phyloP scores from a whole-genome alignment of 2,329 filamentous ascomycete genomes.

The Fusarium falciforme region DNA sequence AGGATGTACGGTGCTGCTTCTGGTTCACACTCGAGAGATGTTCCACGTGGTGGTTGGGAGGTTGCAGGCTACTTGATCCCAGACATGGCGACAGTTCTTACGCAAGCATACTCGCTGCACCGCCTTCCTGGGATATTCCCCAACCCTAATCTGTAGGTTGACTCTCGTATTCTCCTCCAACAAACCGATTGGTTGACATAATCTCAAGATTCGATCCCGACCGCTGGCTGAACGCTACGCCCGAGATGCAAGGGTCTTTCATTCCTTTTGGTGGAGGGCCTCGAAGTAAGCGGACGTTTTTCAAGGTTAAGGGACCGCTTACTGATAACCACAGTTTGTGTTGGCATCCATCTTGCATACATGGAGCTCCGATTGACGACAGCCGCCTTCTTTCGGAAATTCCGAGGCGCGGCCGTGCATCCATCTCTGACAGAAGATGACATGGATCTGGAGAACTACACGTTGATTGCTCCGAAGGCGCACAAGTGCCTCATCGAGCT shows the following conservation, averaged over 20 bases:
- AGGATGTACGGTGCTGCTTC: slow-evolving; percentile 17
- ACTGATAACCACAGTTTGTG: neutral
- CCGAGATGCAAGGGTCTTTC: neutral
- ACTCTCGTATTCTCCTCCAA: neutral
- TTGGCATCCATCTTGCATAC: slow-evolving; percentile 1
- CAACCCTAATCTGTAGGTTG: neutral
- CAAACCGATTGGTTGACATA: neutral
- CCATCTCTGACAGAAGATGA: neutral
- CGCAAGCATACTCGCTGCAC: slow-evolving; percentile 4
- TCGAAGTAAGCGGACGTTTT: neutral
- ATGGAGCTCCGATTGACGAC: slow-evolving; percentile 5
- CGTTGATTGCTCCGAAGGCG: neutral
- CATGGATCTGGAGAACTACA: slow-evolving; percentile 2
- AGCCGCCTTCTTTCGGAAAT: neutral
- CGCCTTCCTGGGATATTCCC: neutral
- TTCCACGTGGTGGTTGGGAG: neutral
- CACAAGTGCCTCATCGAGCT: neutral
- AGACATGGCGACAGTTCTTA: neutral
- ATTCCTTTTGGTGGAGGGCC: neutral
- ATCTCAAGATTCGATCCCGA: neutral
- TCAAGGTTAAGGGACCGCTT: neutral
- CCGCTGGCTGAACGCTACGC: neutral
- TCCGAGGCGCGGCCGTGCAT: neutral
- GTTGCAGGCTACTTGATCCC: slow-evolving; percentile 6
- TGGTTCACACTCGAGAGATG: neutral